Evolutionary conservation across 345 rosid species (phyloP).

Genomic region (Eucalyptus marginata): DNA sequence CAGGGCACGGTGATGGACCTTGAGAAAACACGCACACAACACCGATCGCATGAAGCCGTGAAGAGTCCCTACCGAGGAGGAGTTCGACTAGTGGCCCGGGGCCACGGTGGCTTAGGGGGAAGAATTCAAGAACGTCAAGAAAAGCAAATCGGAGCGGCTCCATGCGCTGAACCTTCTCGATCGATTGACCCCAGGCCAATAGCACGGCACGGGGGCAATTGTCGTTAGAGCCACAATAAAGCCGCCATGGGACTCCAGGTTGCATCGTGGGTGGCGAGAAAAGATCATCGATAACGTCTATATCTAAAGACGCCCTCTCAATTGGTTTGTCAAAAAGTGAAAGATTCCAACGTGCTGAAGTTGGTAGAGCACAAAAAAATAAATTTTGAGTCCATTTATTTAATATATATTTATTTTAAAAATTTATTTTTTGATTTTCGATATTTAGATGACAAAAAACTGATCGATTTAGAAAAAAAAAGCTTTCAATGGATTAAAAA

Average conservation of each 20-base stretch:
- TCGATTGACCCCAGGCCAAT: not conserved
- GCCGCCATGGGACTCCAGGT: not conserved
- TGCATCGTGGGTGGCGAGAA: fast-evolving
- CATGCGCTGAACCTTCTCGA: not conserved
- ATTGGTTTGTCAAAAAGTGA: no score
- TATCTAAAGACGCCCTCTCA: no score
- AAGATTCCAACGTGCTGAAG: no score
- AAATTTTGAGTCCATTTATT: no score
- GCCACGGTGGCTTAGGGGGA: not conserved
- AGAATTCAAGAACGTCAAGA: not conserved
- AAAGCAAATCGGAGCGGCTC: not conserved
- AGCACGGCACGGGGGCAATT: not conserved
- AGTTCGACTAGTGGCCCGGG: not conserved
- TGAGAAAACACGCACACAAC: not conserved
- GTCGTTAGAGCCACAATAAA: not conserved
- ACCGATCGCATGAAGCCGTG: not conserved
- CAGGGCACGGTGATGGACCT: fast-evolving
- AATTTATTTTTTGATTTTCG: no score
- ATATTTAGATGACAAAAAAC: no score
- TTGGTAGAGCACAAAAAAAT: no score
- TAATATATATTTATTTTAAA: no score
- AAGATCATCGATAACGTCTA: not conserved
- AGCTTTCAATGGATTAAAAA: no score
- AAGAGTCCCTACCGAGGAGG: not conserved
- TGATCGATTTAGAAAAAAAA: no score